A percentile compares a stretch with the other conserved stretches of the same genome.
phyloP scores from a whole-genome alignment of 495 filamentous ascomycete genomes.

The Hypoxylon rickii region DNA sequence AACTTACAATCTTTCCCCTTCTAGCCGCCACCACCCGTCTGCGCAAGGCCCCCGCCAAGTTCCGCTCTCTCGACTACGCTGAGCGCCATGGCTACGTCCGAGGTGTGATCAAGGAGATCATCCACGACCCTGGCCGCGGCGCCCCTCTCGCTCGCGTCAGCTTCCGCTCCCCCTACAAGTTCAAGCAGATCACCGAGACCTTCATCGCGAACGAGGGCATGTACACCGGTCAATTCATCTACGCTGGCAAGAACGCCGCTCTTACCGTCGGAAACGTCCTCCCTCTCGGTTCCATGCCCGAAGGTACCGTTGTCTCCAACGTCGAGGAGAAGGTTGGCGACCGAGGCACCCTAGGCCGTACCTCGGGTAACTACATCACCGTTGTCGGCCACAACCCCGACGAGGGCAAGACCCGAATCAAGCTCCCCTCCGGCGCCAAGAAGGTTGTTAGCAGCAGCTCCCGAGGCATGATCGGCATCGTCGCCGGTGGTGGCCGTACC shows the following conservation, averaged over 20 bases:
- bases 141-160: slow-evolving; percentile 94
- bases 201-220: slow-evolving; percentile 99
- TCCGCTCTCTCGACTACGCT: slow-evolving; percentile 91
- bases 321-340: slow-evolving; percentile 99
- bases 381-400: slow-evolving; percentile 99
- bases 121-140: slow-evolving; percentile 98
- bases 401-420: slow-evolving; percentile 98
- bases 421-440: slow-evolving; percentile 98
- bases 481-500: slow-evolving; percentile 97
- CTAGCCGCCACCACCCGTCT: slow-evolving; percentile 73
- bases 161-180: slow-evolving; percentile 93
- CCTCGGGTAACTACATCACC: slow-evolving; percentile 98
- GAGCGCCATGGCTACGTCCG: slow-evolving; percentile 97
- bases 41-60: slow-evolving; percentile 85
- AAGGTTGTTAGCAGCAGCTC: slow-evolving; percentile 92
- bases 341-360: slow-evolving; percentile 91
- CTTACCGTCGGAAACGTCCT: slow-evolving; percentile 97
- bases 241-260: slow-evolving; percentile 96
- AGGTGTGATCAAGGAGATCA: slow-evolving; percentile 96
- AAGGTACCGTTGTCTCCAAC: slow-evolving; percentile 98
- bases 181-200: slow-evolving; percentile 88
- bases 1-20: slow-evolving; percentile 31
- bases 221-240: slow-evolving; percentile 99
- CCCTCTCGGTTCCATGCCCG: slow-evolving; percentile 87
- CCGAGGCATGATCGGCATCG: slow-evolving; percentile 99